Evolutionary conservation across 768 basidiomycete species (phyloP).

Genomic region (Rhodosporidiobolus sp.): DNA sequence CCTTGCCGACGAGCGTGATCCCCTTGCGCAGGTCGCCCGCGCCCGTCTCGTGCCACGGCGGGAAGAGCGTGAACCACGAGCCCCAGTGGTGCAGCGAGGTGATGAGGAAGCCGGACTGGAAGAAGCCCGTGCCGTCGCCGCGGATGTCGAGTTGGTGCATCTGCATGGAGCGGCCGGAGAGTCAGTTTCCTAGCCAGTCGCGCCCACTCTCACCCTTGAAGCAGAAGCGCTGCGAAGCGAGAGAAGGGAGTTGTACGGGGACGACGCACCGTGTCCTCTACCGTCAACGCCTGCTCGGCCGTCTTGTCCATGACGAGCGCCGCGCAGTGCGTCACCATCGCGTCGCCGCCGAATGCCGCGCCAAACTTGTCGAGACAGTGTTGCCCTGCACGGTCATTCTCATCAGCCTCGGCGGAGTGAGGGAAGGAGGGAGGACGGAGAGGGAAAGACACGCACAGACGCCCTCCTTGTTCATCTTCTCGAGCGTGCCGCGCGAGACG

Average conservation of each 20-base stretch:
- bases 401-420: neutral
- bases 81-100: conserved; percentile 41
- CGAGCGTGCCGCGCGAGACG: conserved; percentile 19
- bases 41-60: conserved; percentile 39
- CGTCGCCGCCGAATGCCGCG: conserved; percentile 34
- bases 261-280: conserved; percentile 28
- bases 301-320: conserved; percentile 26
- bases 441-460: conserved; percentile 13
- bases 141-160: conserved; percentile 42
- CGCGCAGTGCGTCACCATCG: conserved; percentile 39
- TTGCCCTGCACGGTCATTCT: neutral
- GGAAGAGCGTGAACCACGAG: conserved; percentile 39
- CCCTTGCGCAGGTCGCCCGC: conserved; percentile 36
- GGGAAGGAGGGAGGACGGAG: neutral
- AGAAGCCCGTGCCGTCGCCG: conserved; percentile 40
- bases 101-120: conserved; percentile 41
- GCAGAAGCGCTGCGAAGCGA: too few relatives aligned
- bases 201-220: too few relatives aligned
- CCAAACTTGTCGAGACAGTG: conserved; percentile 34
- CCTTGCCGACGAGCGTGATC: conserved; percentile 35
- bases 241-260: neutral
- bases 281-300: conserved; percentile 17
- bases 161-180: neutral
- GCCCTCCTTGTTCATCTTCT: conserved; percentile 26
- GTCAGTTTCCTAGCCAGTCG: too few relatives aligned